These are phyloP conservation scores for Pseudonitzschia multistriata DNA, from an alignment of 108 stramenopile species.

Conservation along the genomic window DNA sequence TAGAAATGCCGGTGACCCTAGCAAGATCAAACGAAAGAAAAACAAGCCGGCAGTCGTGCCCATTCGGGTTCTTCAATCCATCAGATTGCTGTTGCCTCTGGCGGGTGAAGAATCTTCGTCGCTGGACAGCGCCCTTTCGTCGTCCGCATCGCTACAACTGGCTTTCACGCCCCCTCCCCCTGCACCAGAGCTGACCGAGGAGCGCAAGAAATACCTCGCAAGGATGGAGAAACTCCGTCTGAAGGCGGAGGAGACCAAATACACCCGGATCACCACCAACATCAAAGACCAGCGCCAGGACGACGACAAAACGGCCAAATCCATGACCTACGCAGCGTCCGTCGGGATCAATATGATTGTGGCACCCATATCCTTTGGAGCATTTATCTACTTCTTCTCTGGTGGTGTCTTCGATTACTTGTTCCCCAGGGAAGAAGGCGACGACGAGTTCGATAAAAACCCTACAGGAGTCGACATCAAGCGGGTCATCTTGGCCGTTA, in stretches of 20 bases:
- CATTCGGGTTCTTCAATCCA: constrained; percentile 5
- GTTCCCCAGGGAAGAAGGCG: constrained; percentile 22
- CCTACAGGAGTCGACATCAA: constrained; percentile 51
- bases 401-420: constrained; percentile 58
- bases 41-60: neutral
- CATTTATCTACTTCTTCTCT: constrained; percentile 84
- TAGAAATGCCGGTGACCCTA: neutral
- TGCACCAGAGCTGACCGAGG: neutral
- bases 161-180: constrained; percentile 2
- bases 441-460: constrained; percentile 17
- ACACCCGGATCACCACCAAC: constrained; percentile 57
- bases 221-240: constrained; percentile 61
- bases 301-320: constrained; percentile 70
- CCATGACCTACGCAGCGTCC: constrained; percentile 82
- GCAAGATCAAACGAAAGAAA: neutral
- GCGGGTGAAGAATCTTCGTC: neutral
- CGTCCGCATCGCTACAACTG: neutral
- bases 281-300: constrained; percentile 35
- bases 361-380: constrained; percentile 78
- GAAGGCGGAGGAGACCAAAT: constrained; percentile 61
- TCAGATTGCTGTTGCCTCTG: neutral
- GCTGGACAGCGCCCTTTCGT: neutral
- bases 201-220: neutral
- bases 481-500: constrained; percentile 71
- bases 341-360: constrained; percentile 88